Percentiles rank a stretch among this genome's conserved stretches.
Conservation (phyloP, 306 rosid species). For the Rosa multiflora region DNA sequence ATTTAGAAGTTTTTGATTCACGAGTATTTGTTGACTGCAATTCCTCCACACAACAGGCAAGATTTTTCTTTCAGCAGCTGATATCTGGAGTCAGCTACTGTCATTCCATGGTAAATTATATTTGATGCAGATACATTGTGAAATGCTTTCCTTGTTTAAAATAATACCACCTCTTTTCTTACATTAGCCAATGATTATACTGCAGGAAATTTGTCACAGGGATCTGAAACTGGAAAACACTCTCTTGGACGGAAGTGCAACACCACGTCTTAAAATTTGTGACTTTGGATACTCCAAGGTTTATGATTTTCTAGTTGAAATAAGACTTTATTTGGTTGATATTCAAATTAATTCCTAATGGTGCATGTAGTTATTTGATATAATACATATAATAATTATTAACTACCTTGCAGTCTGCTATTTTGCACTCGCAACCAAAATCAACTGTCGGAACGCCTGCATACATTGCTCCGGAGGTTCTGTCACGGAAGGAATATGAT, state of each 20-base stretch:
- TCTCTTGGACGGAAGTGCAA: slow-evolving; percentile 81
- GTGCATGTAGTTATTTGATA: neutral
- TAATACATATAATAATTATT: neutral
- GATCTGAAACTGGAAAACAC: slow-evolving; percentile 94
- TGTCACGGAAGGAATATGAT: slow-evolving; percentile 72
- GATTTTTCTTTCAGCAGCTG: slow-evolving; percentile 97
- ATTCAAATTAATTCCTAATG: neutral
- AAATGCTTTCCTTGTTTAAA: slow-evolving; percentile 4
- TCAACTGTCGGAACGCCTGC: slow-evolving; percentile 97
- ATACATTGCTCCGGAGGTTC: slow-evolving; percentile 89
- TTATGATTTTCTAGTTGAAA: slow-evolving; percentile 17
- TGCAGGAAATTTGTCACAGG: slow-evolving; percentile 91
- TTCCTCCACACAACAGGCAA: slow-evolving; percentile 57
- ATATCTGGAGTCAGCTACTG: slow-evolving; percentile 95
- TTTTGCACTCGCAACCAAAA: slow-evolving; percentile 86
- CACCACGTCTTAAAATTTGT: slow-evolving; percentile 83
- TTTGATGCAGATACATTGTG: neutral
- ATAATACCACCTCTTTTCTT: neutral
- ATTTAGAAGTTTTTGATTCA: neutral
- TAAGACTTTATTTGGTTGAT: neutral
- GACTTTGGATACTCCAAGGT: slow-evolving; percentile 99
- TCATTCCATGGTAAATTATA: slow-evolving; percentile 68
- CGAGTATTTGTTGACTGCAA: slow-evolving; percentile 5
- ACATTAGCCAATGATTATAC: slow-evolving; percentile 3
- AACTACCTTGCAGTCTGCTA: slow-evolving; percentile 56